These are phyloP conservation scores for Megacollybia marginata DNA, from an alignment of 768 basidiomycete species.

Conservation along the genomic window DNA sequence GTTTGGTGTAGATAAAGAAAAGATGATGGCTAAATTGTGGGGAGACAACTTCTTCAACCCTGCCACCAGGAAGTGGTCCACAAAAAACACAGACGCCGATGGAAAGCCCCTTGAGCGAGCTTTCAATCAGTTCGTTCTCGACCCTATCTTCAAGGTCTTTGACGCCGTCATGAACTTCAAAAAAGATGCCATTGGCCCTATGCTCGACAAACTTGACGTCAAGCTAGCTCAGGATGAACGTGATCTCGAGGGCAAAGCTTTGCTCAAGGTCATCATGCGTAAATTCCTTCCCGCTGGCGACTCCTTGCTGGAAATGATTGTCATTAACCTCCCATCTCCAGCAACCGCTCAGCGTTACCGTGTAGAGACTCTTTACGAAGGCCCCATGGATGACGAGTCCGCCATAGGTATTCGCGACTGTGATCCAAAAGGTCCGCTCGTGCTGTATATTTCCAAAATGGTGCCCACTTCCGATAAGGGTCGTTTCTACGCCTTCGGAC, in stretches of 20 bases:
- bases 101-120: slow-evolving; percentile 95
- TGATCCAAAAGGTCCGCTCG: slow-evolving; percentile 92
- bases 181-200: slow-evolving; percentile 75
- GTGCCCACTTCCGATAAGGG: slow-evolving; percentile 99
- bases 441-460: slow-evolving; percentile 99
- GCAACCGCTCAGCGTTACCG: slow-evolving; percentile 97
- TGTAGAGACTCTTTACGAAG: slow-evolving; percentile 99
- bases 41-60: slow-evolving; percentile 99
- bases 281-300: slow-evolving; percentile 99
- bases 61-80: slow-evolving; percentile 92
- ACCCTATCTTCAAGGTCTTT: slow-evolving; percentile 98
- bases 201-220: slow-evolving; percentile 96
- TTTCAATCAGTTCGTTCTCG: slow-evolving; percentile 97
- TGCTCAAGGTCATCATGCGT: slow-evolving; percentile 97
- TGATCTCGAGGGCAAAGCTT: slow-evolving; percentile 90
- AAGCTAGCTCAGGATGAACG: slow-evolving; percentile 83
- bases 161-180: slow-evolving; percentile 99
- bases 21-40: slow-evolving; percentile 98
- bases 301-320: slow-evolving; percentile 98
- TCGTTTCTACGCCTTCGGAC: slow-evolving; percentile 99
- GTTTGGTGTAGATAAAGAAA: slow-evolving; percentile 97
- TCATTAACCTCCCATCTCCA: slow-evolving; percentile 97
- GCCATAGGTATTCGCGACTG: slow-evolving; percentile 98
- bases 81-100: slow-evolving; percentile 63
- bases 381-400: slow-evolving; percentile 99